A percentile compares a stretch with the other conserved stretches of the same genome.
Evolutionary conservation across 192 early-diverging fungal species (phyloP).

Genomic region (Gaertneriomyces semiglobifer): DNA sequence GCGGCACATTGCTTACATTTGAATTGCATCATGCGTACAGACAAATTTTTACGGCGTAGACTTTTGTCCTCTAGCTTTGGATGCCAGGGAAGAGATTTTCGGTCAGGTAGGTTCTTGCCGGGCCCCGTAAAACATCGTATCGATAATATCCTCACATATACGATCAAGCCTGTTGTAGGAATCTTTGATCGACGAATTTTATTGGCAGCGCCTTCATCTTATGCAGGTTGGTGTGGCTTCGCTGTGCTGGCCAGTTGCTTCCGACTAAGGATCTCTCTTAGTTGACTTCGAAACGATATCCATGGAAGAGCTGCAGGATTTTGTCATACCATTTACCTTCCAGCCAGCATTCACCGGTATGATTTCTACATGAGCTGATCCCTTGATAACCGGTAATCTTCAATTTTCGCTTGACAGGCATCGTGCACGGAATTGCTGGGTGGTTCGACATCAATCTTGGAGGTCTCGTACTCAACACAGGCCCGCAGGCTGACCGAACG

Average conservation of each 20-base stretch:
- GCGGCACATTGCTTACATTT: no score
- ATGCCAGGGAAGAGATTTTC: constrained; percentile 88
- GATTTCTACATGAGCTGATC: not conserved
- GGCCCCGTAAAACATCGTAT: no score
- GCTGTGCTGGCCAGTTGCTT: not conserved
- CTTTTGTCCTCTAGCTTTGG: constrained; percentile 74
- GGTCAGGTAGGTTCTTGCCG: constrained; percentile 42
- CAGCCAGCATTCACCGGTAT: constrained; percentile 74
- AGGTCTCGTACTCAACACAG: constrained; percentile 79
- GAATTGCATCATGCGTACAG: not conserved
- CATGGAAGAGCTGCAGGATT: constrained; percentile 72
- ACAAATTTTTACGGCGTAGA: constrained; percentile 89
- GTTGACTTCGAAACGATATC: constrained; percentile 87
- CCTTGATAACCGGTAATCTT: not conserved
- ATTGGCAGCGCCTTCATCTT: constrained; percentile 58
- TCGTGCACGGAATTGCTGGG: constrained; percentile 91
- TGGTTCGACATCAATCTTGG: constrained; percentile 94
- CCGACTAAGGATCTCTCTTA: not conserved
- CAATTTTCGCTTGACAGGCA: constrained; percentile 9
- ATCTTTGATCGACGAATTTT: constrained; percentile 80
- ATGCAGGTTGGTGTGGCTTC: constrained; percentile 42
- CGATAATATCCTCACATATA: no score
- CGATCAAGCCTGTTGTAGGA: constrained; percentile 81
- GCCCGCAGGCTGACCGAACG: constrained; percentile 79
- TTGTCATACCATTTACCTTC: constrained; percentile 84